Conservation (phyloP, 345 rosid species). For the Citrus inodora region DNA sequence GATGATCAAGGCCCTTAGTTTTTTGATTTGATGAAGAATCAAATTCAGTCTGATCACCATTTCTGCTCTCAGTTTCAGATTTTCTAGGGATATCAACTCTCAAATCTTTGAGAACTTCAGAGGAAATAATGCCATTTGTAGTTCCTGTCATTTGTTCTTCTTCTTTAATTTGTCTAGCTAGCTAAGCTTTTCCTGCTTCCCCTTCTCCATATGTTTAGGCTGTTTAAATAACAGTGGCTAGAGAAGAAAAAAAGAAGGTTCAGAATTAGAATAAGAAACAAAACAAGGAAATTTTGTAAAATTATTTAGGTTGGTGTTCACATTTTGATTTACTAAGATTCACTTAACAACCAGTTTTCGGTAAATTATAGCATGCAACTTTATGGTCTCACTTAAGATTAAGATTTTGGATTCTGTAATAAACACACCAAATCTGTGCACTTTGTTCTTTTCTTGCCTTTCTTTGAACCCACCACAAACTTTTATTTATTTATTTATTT, state of each 20-base stretch:
- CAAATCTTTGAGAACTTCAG: not conserved
- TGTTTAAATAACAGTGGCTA: not conserved
- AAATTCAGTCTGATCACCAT: not conserved
- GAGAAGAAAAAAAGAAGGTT: not conserved
- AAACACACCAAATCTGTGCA: not conserved
- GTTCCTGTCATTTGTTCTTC: not conserved
- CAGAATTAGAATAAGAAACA: not conserved
- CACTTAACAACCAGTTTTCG: not conserved
- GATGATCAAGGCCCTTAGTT: conserved; percentile 6
- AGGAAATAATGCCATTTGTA: not conserved
- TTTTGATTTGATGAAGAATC: not conserved
- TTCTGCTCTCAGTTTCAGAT: not conserved
- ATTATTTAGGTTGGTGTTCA: not conserved
- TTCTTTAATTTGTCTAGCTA: not conserved
- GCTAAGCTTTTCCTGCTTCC: not conserved
- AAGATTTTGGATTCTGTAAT: not conserved
- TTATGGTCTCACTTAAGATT: not conserved
- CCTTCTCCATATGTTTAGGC: not conserved
- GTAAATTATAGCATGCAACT: not conserved
- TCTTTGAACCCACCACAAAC: not conserved
- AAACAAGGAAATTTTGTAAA: not conserved
- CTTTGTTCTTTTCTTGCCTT: not conserved
- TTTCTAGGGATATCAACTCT: not conserved
- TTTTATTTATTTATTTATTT: too few species aligned
- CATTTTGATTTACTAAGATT: not conserved